phyloP scores from a whole-genome alignment of 768 basidiomycete genomes.

The Lactifluus echinatus region DNA sequence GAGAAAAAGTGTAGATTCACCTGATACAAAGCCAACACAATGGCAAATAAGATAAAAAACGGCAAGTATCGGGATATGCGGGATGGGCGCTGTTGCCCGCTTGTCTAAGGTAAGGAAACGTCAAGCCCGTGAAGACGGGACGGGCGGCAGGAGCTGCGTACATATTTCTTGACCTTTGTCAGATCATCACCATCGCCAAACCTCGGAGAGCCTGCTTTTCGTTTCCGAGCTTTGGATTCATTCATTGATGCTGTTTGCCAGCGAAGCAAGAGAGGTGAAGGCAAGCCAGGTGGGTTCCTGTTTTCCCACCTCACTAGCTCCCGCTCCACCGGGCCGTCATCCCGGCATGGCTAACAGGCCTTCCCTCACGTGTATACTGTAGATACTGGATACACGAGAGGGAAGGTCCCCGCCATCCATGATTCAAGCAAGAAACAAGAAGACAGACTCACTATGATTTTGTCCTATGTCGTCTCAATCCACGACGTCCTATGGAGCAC shows the following conservation, averaged over 20 bases:
- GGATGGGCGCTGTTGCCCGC: not conserved
- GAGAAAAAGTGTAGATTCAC: not conserved
- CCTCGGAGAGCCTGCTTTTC: not conserved
- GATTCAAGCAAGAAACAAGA: too few species aligned
- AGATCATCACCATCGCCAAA: too few species aligned
- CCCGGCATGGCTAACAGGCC: too few species aligned
- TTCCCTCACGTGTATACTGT: too few species aligned
- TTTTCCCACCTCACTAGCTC: too few species aligned
- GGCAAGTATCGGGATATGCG: not conserved
- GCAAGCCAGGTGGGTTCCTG: too few species aligned
- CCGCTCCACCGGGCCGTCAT: too few species aligned
- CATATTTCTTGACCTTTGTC: not conserved
- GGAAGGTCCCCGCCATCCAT: too few species aligned
- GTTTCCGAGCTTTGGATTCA: constrained; percentile 1
- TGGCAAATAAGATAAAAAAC: not conserved
- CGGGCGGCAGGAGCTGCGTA: not conserved
- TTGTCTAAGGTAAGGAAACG: not conserved
- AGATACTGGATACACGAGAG: too few species aligned
- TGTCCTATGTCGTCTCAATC: too few species aligned
- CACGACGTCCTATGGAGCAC: too few species aligned
- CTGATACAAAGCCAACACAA: constrained; percentile 7
- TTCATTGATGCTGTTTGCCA: not conserved
- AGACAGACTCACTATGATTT: too few species aligned
- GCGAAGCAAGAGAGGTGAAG: not conserved
- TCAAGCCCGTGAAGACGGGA: not conserved